Evolutionary conservation across 257 asterid species (phyloP), one percentile per base, ranked within the genome.

Genomic region (Solanum chilense): DNA sequence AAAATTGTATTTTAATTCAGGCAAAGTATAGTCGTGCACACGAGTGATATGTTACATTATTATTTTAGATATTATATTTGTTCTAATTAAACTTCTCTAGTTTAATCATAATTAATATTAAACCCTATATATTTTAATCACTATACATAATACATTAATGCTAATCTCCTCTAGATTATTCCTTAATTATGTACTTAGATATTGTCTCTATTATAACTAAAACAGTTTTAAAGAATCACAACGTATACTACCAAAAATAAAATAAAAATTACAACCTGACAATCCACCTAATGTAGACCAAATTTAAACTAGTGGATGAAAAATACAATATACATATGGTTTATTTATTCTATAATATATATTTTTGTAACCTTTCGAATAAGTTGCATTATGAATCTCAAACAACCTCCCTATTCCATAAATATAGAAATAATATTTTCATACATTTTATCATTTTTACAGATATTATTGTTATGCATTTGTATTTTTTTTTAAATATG

Each of bases 21-120:
- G 87, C 90, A 83, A 89, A 85, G 86, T 21, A 84, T 12, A 84
- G 74, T 91, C 94, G 92, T 92, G 94, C 92, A 86, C 94, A 93
- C 93, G 93, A 88, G 92, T 91, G 95, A 71, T 56, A 7, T 58
- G 52, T 64, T 62, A 11, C 66, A 87, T 60, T 47, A 25, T 56
- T 85, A 37, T 56, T 45, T 4, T 39, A 33, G 5, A 82, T 29
- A 69, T 87, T 87, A 87, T 64, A 82, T 49, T 73, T 33, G 47
- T 37, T 31, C n/a, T 85, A 58, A 78, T 88, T 44, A 78, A 88
- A 12, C 20, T 7, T 37, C 62, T 20, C 23, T 39, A 69, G 10
- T 77, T 11, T n/a, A 70, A 85, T 23, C 41, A 77, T n/a, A 25
- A 16, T 9, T 45, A 45, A 78, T 45, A 23, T 13, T 45, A 78